phyloP scores from a whole-genome alignment of 768 basidiomycete genomes.

The Lactarius vividus region DNA sequence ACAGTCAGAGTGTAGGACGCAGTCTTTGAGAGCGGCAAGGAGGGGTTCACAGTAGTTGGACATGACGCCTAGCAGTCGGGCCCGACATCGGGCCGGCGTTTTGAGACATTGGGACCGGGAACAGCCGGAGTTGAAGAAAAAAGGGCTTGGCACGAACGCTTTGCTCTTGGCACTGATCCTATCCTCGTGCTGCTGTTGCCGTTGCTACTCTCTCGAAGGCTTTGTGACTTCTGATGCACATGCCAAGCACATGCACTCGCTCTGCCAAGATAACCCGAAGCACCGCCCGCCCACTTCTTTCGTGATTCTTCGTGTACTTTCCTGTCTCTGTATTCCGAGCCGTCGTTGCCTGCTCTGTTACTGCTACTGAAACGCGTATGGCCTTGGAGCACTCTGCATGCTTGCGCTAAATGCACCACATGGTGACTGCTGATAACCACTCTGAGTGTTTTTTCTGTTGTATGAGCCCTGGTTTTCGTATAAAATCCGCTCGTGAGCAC shows the following conservation, averaged over 20 bases:
- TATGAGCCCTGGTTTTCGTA: neutral
- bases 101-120: neutral
- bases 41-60: conserved; percentile 79
- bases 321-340: neutral
- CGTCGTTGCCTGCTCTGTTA: neutral
- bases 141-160: neutral
- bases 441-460: neutral
- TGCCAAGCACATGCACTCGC: neutral
- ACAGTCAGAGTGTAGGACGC: conserved; percentile 82
- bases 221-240: neutral
- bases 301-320: neutral
- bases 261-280: no score
- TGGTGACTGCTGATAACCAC: neutral
- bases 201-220: neutral
- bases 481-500: neutral
- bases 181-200: neutral
- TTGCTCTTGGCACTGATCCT: neutral
- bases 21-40: conserved; percentile 76
- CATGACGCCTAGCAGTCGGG: conserved; percentile 43
- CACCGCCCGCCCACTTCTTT: neutral
- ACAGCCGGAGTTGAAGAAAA: neutral
- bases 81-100: neutral
- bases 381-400: neutral
- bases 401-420: neutral
- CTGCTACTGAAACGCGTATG: neutral